A percentile compares a stretch with the other conserved stretches of the same genome.
These are phyloP conservation scores for Tulasnella sp. DNA, from an alignment of 768 basidiomycete species.

Conservation along the genomic window DNA sequence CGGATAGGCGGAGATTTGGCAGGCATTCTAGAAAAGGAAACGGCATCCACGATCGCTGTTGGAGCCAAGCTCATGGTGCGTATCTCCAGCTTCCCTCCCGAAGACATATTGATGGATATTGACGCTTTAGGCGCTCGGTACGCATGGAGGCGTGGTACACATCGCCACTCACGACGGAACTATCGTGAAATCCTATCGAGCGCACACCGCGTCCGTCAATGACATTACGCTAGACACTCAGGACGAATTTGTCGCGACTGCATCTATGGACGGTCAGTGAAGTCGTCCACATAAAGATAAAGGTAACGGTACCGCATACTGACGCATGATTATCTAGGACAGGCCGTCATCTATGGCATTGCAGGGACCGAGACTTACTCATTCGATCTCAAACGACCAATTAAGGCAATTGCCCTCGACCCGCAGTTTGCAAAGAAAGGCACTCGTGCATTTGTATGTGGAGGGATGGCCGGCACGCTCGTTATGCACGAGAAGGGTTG, in stretches of 20 bases:
- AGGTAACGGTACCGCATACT: neutral
- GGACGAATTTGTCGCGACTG: conserved; percentile 82
- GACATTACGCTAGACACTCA: conserved; percentile 78
- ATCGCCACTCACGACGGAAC: conserved; percentile 69
- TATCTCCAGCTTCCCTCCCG: conserved; percentile 16
- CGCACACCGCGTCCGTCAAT: conserved; percentile 76
- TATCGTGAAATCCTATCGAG: conserved; percentile 80
- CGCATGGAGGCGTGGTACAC: conserved; percentile 87
- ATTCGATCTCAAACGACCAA: conserved; percentile 86
- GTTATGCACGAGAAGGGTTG: conserved; percentile 91
- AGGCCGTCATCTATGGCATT: conserved; percentile 78
- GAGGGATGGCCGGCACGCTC: conserved; percentile 81
- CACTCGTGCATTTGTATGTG: conserved; percentile 75
- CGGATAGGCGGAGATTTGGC: conserved; percentile 60
- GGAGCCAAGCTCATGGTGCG: conserved; percentile 63
- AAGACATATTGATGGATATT: neutral
- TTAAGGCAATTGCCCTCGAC: conserved; percentile 82
- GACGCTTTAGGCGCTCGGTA: conserved; percentile 64
- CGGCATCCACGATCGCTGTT: conserved; percentile 71
- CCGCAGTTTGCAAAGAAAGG: conserved; percentile 75
- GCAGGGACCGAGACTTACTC: conserved; percentile 68
- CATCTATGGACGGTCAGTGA: conserved; percentile 80
- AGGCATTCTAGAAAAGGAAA: conserved; percentile 79
- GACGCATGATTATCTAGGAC: conserved; percentile 42
- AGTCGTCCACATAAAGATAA: neutral